A percentile compares a stretch with the other conserved stretches of the same genome.
Evolutionary conservation across 441 rosid genomes (phyloP).

Genomic region (Syzygium syzygioides): DNA sequence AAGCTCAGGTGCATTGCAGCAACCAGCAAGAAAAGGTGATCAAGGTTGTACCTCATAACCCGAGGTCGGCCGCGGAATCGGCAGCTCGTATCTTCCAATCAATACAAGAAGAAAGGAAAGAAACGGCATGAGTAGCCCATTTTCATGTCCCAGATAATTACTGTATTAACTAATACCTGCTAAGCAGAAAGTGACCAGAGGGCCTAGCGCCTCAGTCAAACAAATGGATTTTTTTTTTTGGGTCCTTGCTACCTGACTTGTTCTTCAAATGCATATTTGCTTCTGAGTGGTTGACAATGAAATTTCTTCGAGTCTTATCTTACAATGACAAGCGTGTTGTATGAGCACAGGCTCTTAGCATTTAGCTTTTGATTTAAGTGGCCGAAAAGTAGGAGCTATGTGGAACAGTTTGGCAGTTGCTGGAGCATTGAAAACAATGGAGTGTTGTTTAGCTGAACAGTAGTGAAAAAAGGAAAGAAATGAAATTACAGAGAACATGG

Average conservation of each 20-base stretch:
- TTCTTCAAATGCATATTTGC: not conserved
- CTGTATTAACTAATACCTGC: not conserved
- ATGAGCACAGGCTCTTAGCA: not conserved
- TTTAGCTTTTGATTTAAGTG: not conserved
- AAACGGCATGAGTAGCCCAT: slow-evolving; percentile 33
- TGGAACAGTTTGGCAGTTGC: not conserved
- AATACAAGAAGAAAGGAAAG: slow-evolving; percentile 76
- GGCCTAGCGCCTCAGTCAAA: not conserved
- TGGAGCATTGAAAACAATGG: not conserved
- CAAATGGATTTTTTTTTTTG: not conserved
- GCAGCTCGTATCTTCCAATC: slow-evolving; percentile 81
- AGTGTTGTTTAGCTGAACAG: not conserved
- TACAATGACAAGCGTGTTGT: not conserved
- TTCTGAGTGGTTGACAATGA: not conserved
- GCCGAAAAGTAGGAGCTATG: not conserved
- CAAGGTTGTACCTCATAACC: slow-evolving; percentile 80
- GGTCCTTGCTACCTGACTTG: not conserved
- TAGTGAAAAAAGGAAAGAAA: not conserved
- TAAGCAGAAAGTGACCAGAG: not conserved
- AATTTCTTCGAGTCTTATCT: not conserved
- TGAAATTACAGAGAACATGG: not conserved
- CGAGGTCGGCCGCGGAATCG: slow-evolving; percentile 66
- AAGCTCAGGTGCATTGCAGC: slow-evolving; percentile 18
- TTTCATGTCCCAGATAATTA: not conserved
- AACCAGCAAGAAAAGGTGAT: slow-evolving; percentile 45